Evolutionary conservation across 768 basidiomycete genomes (phyloP).

Genomic region (Mycena leptocephala): DNA sequence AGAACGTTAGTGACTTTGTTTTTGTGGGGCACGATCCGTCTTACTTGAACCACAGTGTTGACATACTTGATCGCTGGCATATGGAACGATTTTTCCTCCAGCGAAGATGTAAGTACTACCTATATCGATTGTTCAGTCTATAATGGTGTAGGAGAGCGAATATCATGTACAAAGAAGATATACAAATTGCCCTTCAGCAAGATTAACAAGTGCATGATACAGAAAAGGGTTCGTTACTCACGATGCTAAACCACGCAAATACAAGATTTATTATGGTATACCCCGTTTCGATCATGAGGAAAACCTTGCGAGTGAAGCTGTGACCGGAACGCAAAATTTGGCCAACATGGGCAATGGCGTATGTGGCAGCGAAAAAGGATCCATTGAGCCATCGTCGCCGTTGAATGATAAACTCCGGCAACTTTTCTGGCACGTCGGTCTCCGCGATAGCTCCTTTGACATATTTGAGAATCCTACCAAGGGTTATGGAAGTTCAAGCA

Average conservation of each 20-base stretch:
- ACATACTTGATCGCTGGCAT: conserved; percentile 78
- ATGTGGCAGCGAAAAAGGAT: conserved; percentile 95
- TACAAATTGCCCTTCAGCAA: conserved; percentile 89
- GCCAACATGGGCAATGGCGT: conserved; percentile 90
- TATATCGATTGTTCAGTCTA: conserved; percentile 44
- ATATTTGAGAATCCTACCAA: conserved; percentile 92
- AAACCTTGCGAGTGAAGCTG: conserved; percentile 79
- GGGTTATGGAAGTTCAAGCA: conserved; percentile 35
- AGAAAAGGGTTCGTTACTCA: conserved; percentile 56
- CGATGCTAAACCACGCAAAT: conserved; percentile 94
- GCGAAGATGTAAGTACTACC: conserved; percentile 91
- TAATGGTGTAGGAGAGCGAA: background rate
- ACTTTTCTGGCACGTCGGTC: conserved; percentile 94
- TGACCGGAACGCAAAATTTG: conserved; percentile 90
- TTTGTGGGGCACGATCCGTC: background rate
- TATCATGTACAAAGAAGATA: conserved; percentile 86
- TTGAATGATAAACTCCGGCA: conserved; percentile 95
- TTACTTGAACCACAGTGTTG: conserved; percentile 84
- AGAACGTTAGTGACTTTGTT: conserved; percentile 23
- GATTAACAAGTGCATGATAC: background rate
- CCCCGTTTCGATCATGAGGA: conserved; percentile 85
- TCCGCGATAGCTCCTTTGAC: conserved; percentile 95
- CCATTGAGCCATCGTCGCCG: conserved; percentile 93
- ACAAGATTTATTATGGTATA: conserved; percentile 92
- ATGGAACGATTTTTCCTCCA: conserved; percentile 83